Percentiles rank a stretch among this genome's conserved stretches.
Conservation (phyloP, 306 rosid genomes). For the Argentina anserina region DNA sequence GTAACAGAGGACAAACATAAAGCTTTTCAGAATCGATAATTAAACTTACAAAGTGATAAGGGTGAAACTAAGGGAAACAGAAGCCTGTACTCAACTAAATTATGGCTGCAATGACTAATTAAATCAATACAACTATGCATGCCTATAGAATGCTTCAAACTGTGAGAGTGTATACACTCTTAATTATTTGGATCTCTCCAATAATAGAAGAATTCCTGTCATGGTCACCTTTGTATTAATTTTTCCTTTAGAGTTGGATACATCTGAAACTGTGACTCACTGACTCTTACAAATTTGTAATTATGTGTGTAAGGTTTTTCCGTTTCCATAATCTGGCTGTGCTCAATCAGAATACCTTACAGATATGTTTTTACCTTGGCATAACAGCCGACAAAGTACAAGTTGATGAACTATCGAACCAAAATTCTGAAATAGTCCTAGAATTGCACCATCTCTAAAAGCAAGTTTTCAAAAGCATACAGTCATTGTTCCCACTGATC, state of each 20-base stretch:
- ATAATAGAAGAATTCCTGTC: slow-evolving; percentile 28
- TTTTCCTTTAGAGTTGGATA: neutral
- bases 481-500: neutral
- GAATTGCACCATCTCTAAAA: neutral
- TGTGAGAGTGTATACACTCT: neutral
- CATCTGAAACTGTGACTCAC: neutral
- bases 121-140: neutral
- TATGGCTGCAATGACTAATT: neutral
- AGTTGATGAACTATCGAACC: neutral
- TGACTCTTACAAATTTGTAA: neutral
- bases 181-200: neutral
- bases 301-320: neutral
- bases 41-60: neutral
- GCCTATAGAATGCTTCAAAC: neutral
- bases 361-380: neutral
- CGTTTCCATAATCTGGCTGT: neutral
- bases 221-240: slow-evolving; percentile 24
- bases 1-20: neutral
- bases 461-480: neutral
- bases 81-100: neutral
- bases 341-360: neutral
- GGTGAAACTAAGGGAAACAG: neutral
- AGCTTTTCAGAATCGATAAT: neutral
- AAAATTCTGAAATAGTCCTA: neutral
- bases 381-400: too few species aligned